Evolutionary conservation across 1,284 basidiomycete species (phyloP).

Genomic region (Boletus semigastroideus): DNA sequence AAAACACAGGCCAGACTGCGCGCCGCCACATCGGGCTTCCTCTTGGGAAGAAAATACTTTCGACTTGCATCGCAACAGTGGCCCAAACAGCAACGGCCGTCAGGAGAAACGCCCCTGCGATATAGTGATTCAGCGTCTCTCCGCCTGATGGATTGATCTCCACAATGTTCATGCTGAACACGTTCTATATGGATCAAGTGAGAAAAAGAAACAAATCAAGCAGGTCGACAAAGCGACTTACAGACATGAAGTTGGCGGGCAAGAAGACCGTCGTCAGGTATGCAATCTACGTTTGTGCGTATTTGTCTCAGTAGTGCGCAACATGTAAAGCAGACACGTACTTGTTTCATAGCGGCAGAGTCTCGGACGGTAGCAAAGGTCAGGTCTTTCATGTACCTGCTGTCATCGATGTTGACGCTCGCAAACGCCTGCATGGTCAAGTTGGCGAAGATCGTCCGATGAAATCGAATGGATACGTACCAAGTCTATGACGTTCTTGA

Average conservation of each 20-base stretch:
- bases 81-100: conserved; percentile 50
- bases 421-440: conserved; percentile 43
- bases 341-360: conserved; percentile 54
- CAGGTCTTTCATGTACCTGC: conserved; percentile 44
- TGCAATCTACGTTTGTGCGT: conserved; percentile 30
- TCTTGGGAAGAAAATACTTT: conserved; percentile 24
- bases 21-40: conserved; percentile 23
- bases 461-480: conserved; percentile 33
- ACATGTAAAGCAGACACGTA: conserved; percentile 17
- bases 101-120: conserved; percentile 41
- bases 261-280: conserved; percentile 60
- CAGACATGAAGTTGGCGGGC: conserved; percentile 52
- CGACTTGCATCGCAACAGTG: conserved; percentile 26
- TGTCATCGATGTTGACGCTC: conserved; percentile 51
- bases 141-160: conserved; percentile 34
- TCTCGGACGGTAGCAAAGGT: conserved; percentile 49
- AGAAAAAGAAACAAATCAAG: neutral
- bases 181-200: conserved; percentile 24
- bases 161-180: conserved; percentile 50
- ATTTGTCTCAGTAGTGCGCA: neutral
- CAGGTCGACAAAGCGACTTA: conserved; percentile 29
- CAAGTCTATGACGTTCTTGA: conserved; percentile 56
- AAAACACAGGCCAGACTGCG: conserved; percentile 23
- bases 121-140: conserved; percentile 41
- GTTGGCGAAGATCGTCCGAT: neutral